Evolutionary conservation across 805 yeast species (phyloP), one percentile per base, ranked within the genome.

Genomic region (Candida mattraensis): DNA sequence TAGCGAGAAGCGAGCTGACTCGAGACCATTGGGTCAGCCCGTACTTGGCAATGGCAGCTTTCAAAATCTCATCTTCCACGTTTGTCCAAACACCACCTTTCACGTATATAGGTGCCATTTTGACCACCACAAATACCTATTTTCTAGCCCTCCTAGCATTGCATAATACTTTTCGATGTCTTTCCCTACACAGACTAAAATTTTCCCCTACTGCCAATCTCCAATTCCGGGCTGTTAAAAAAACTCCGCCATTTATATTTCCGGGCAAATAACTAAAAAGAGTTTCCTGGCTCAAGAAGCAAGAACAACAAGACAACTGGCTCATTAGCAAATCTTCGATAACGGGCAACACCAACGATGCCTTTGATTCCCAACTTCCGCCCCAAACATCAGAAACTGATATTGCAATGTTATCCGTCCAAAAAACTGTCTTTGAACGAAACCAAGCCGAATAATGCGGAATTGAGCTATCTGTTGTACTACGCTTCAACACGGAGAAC

Each of bases 21-120:
- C 96, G 74, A 10, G 93, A 74, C 99, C 99, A 91, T 53, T 93
- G 96, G 49, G 86, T 88, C 13, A 88, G 67, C 0, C 99, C 99
- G 59, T 91, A 91, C 55, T 91, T 93, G 24, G 93, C 75, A 2
- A 93, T 85, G 1, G 96, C 96, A 0, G 96, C 95, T 45, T 82
- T 80, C 27, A 91, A 66, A 28, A 93, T 83, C 59, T 87, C 91
- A 60, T 93, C 99, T 46, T 74, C 83, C 3, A 75, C 74, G 53
- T 86, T 82, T 5, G 95, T 80, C 98, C 98, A 89, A 4, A 76
- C 80, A 29, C 95, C 96, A 18, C 95, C 96, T 55, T 82, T 85
- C 30, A 85, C 84, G 53, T 84, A 85, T 0, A 81, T 66, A 1
- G 91, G 84, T 48, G 69, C 70, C 64, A 73, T 73, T 8, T 56